A percentile compares a stretch with the other conserved stretches of the same genome.
These are phyloP conservation scores for Schrenkiella parvula DNA, from an alignment of 345 rosid species.

Conservation along the genomic window DNA sequence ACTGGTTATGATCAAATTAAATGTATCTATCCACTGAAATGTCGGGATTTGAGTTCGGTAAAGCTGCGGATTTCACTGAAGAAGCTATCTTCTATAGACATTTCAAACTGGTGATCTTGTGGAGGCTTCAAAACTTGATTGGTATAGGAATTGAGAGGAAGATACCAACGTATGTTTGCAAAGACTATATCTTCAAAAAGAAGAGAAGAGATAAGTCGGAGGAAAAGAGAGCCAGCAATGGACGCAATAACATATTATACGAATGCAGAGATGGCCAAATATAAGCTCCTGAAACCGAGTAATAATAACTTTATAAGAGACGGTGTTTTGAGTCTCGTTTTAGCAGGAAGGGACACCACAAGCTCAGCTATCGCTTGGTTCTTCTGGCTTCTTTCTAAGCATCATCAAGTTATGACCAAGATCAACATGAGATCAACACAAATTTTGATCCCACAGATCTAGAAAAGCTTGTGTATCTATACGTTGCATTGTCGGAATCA, in stretches of 20 bases:
- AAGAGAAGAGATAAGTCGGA: neutral
- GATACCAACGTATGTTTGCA: neutral
- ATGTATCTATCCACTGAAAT: neutral
- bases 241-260: neutral
- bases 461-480: slow-evolving; percentile 35
- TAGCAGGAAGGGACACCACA: slow-evolving; percentile 44
- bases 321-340: slow-evolving; percentile 16
- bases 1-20: slow-evolving; percentile 11
- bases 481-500: slow-evolving; percentile 24
- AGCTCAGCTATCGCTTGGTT: slow-evolving; percentile 37
- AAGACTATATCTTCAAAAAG: neutral
- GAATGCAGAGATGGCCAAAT: neutral
- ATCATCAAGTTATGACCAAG: slow-evolving; percentile 20
- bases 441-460: slow-evolving; percentile 21
- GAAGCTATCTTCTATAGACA: slow-evolving; percentile 1
- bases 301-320: slow-evolving; percentile 35
- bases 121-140: slow-evolving; percentile 13
- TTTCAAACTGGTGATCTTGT: neutral
- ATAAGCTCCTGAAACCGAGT: neutral
- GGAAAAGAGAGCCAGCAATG: neutral
- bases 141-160: neutral
- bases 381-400: slow-evolving; percentile 36
- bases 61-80: neutral
- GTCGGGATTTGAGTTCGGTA: neutral
- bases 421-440: slow-evolving; percentile 2